These are phyloP conservation scores for Phialophora verrucosa DNA, from an alignment of 2,329 filamentous ascomycete species.

Conservation along the genomic window DNA sequence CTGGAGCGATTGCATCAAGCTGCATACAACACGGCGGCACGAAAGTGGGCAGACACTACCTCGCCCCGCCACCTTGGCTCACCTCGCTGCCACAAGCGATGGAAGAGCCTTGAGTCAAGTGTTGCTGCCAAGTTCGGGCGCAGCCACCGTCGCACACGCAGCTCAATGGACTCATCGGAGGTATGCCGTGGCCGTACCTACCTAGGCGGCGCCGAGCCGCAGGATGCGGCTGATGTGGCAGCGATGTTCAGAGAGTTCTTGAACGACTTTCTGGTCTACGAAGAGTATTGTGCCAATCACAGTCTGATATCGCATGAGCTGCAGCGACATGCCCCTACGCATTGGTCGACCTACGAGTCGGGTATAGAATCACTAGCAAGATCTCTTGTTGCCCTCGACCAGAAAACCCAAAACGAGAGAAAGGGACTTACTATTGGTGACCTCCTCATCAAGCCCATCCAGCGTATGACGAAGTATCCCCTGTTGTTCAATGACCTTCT, in stretches of 20 bases:
- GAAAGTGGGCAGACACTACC: constrained; percentile 39
- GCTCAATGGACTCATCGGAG: constrained; percentile 36
- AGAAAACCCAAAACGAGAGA: constrained; percentile 65
- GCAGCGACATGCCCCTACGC: constrained; percentile 68
- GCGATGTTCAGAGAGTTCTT: constrained; percentile 68
- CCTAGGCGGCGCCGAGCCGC: constrained; percentile 53
- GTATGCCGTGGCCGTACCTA: constrained; percentile 20
- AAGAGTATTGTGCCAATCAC: constrained; percentile 90
- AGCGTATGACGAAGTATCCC: constrained; percentile 89
- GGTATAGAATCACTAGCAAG: constrained; percentile 84
- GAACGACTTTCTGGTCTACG: constrained; percentile 81
- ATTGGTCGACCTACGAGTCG: constrained; percentile 80
- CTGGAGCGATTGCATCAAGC: constrained; percentile 72
- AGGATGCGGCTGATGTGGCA: constrained; percentile 60
- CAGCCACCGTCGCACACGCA: constrained; percentile 23
- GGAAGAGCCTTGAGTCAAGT: constrained; percentile 51
- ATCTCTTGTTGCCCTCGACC: constrained; percentile 73
- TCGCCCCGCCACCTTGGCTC: constrained; percentile 34
- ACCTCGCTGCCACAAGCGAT: constrained; percentile 28
- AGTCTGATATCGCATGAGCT: constrained; percentile 83
- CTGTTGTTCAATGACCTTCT: constrained; percentile 83
- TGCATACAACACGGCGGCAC: constrained; percentile 33
- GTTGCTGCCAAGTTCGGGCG: constrained; percentile 37
- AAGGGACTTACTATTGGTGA: constrained; percentile 84
- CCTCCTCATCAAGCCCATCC: constrained; percentile 93